Conservation (phyloP, 345 rosid species). For the Eucalyptus tenuipes region DNA sequence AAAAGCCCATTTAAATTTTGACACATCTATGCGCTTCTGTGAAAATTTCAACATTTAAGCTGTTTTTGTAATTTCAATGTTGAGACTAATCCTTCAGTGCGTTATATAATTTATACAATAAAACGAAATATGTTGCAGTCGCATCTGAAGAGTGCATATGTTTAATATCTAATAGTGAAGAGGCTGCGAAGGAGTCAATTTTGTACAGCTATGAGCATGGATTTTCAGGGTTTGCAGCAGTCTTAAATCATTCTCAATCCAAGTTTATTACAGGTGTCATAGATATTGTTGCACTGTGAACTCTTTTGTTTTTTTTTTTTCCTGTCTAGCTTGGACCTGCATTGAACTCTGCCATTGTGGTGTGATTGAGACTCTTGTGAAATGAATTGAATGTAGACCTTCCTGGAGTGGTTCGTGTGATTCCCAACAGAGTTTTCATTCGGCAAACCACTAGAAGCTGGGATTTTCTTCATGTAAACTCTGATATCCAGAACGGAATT, state of each 20-base stretch:
- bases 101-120: neutral
- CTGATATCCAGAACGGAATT: slow-evolving; percentile 15
- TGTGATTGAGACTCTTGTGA: neutral
- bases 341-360: neutral
- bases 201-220: slow-evolving; percentile 55
- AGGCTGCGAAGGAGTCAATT: slow-evolving; percentile 34
- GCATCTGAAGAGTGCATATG: neutral
- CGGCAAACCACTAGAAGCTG: slow-evolving; percentile 47
- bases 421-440: slow-evolving; percentile 21
- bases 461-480: slow-evolving; percentile 38
- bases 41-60: neutral
- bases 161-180: slow-evolving; percentile 24
- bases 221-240: slow-evolving; percentile 49
- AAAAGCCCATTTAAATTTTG: neutral
- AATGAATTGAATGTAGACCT: slow-evolving; percentile 8
- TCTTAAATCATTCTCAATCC: slow-evolving; percentile 28
- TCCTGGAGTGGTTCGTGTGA: slow-evolving; percentile 29
- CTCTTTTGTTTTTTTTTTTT: neutral
- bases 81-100: neutral
- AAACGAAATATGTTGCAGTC: neutral
- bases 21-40: neutral
- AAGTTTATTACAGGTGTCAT: slow-evolving; percentile 40
- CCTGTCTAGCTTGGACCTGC: neutral
- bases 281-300: slow-evolving; percentile 18
- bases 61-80: neutral